Evolutionary conservation across 129 eudicot species (phyloP).

Genomic region (Centrapalus pauciflorus): DNA sequence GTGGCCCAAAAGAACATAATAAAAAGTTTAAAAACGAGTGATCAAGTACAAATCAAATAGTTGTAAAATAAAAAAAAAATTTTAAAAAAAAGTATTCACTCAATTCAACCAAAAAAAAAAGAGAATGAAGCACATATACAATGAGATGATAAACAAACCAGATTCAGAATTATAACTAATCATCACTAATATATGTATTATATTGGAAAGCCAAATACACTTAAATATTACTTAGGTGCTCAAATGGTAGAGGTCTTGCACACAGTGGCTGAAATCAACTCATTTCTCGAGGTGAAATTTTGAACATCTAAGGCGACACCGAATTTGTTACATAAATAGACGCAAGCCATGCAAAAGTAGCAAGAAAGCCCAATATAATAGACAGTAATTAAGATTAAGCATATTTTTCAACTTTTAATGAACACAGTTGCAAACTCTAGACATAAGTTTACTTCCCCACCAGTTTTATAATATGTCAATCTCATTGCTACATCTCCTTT

Average conservation of each 20-base stretch:
- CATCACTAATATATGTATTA: not conserved
- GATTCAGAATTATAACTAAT: not conserved
- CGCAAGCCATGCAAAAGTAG: not conserved
- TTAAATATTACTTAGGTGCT: not conserved
- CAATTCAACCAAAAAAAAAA: not conserved
- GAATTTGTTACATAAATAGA: not conserved
- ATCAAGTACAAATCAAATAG: not conserved
- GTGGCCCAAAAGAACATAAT: too few relatives aligned
- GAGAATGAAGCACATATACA: not conserved
- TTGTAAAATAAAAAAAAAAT: not conserved
- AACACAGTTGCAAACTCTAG: too few relatives aligned
- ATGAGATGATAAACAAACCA: not conserved
- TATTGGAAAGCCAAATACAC: not conserved
- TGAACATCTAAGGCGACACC: not conserved
- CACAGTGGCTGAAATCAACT: not conserved
- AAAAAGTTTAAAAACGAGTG: not conserved
- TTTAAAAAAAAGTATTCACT: too few relatives aligned
- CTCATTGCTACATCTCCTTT: too few relatives aligned
- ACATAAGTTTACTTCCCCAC: too few relatives aligned
- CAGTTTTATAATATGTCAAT: too few relatives aligned
- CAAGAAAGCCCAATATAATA: not conserved
- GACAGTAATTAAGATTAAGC: too few relatives aligned
- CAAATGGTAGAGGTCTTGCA: not conserved
- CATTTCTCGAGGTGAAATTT: not conserved
- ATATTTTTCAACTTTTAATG: too few relatives aligned